Evolutionary conservation across 768 basidiomycete species (phyloP), one percentile per base, ranked within the genome.

Genomic region (Psilocybe azurescens): DNA sequence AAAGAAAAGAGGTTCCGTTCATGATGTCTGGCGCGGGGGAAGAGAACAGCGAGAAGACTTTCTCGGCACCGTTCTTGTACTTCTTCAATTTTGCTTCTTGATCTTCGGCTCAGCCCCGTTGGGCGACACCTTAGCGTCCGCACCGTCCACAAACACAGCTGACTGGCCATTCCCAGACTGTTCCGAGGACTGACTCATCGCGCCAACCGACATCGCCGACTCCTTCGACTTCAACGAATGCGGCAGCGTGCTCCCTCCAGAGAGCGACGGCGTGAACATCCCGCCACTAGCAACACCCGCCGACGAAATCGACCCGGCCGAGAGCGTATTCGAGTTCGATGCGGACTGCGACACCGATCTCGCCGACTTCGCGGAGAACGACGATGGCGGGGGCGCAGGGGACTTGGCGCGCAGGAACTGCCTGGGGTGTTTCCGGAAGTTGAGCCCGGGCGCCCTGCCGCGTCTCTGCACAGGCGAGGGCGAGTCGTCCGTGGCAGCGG

Each of bases 11-110:
- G 28, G 14, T 14, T 28, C 14, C 20, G 36, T 38, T 50, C 57
- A 54, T 28, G 33, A 59, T 44, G 62, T 51, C 52, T 82, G 84
- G 60, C 84, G 89, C 62, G 90, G 89, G 89, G 29, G 89, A 86
- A 47, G 89, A 89, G 74, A 94, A 94, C 65, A 94, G 78, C 33
- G 91, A 91, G 60, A 94, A 81, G 58, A 94, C 84, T 66, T 94
- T 94, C 79, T 93, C 92, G 2, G 93, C 91, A 63, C 89, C 90
- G 71, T 93, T 89, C 78, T 93, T 94, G 79, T 92, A 91, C 78
- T 89, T 93, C 82, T 89, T 91, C 74, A 92, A 73, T 75, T 90
- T 80, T 86, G 91, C 70, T 74, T 87, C 84, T 84, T 89, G 63
- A 79, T 78, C 71, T 86, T 88, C 69, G 88, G 83, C n/a, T 81